These are phyloP conservation scores for Cutaneotrichosporon spelunceum DNA, from an alignment of 1,284 basidiomycete species.

Conservation along the genomic window DNA sequence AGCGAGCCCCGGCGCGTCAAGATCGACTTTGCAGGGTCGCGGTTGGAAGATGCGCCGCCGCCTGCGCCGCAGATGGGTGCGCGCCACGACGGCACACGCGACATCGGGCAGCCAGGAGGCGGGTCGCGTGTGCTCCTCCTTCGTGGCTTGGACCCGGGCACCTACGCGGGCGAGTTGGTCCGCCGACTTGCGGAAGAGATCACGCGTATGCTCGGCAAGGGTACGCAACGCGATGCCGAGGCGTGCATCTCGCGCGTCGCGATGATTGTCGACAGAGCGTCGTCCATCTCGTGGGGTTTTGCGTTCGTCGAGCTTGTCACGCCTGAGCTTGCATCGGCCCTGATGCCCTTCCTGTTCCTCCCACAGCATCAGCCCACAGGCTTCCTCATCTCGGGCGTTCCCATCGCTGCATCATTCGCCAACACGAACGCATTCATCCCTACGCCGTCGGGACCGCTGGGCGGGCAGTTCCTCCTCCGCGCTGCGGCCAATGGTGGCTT, in stretches of 20 bases:
- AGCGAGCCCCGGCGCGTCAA: constrained; percentile 66
- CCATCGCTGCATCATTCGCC: constrained; percentile 83
- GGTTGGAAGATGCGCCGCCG: constrained; percentile 10
- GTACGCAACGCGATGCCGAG: constrained; percentile 69
- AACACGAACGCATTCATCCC: constrained; percentile 80
- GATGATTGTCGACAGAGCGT: constrained; percentile 78
- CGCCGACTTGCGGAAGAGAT: constrained; percentile 65
- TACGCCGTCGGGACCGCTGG: constrained; percentile 57
- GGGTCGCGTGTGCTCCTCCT: constrained; percentile 66
- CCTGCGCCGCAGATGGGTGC: constrained; percentile 8
- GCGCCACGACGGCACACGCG: constrained; percentile 81
- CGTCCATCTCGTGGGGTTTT: constrained; percentile 81
- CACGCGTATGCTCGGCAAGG: constrained; percentile 56
- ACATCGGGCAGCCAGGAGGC: constrained; percentile 61
- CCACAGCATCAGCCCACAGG: constrained; percentile 77
- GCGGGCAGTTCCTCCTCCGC: constrained; percentile 35
- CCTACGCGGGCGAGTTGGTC: constrained; percentile 58
- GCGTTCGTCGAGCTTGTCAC: constrained; percentile 87
- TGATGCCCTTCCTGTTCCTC: constrained; percentile 75
- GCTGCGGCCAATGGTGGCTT: constrained; percentile 40
- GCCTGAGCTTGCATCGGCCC: constrained; percentile 62
- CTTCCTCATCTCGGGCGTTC: constrained; percentile 77
- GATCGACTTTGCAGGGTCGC: constrained; percentile 72
- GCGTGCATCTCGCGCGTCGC: constrained; percentile 80
- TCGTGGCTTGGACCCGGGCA: constrained; percentile 79